Evolutionary conservation across 345 rosid species (phyloP), one percentile per base, ranked within the genome.

Genomic region (Euclidium syriacum): DNA sequence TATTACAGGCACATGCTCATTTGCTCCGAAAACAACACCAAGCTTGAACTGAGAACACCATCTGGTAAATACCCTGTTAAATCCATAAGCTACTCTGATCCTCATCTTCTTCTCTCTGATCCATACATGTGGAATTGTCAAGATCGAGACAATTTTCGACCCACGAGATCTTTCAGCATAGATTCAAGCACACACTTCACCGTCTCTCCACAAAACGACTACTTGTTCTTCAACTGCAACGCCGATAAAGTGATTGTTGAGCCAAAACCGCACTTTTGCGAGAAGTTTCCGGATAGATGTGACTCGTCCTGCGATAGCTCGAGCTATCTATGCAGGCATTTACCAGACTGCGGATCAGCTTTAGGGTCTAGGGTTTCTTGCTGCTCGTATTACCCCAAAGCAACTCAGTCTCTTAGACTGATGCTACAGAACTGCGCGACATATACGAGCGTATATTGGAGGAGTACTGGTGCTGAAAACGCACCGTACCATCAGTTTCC

Each of bases 231-330:
- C 82, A 94, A 94, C 44, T 90, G 97, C 20, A 78, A 88, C 16
- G 65, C 75, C 11, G 81, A 81, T 18, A 73, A 74, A 16, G 91
- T 87, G 34, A 87, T 90, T 48, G 73, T 90, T 1, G 85, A 90
- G 78, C 90, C 97, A 0, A 90, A 79, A 73, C 90, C 96, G 1
- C 75, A 85, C 33, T 94, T 87, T 72, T 90, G 99, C 8, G 88
- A 90, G 70, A 72, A 88, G 34, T 90, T 83, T 75, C 99, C 96
- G 0, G 95, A 87, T 10, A 83, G 81, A 24, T 94, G 99, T 10
- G 96, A 90, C 66, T 94, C 96, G 1, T 83, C 99, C 0, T 90
- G 97, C 27, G 99, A 85, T 29, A 89, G 95, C 60, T 77, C 95
- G 8, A 87, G 96, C 48, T 90, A 90, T 56, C 87, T 87, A 5